Conservation (phyloP, 2,329 filamentous ascomycete species). For the Fusarium phyllophilum region DNA sequence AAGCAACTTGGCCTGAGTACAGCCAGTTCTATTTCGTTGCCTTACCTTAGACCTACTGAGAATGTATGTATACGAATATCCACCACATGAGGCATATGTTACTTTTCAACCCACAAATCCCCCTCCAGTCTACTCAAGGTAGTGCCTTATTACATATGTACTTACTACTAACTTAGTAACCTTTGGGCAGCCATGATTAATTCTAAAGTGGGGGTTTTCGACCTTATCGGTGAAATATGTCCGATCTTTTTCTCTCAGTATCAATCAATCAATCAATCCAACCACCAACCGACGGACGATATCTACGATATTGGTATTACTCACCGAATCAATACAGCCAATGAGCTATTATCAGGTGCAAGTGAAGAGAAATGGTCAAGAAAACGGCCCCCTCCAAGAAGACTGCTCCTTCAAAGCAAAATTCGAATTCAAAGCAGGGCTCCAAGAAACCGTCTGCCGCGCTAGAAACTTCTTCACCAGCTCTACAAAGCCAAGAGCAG, state of each 20-base stretch:
- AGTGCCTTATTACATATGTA: neutral
- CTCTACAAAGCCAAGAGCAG: constrained; percentile 34
- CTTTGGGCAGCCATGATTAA: constrained; percentile 19
- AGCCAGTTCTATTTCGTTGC: neutral
- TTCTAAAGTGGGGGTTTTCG: constrained; percentile 19
- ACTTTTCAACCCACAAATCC: neutral
- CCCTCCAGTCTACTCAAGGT: neutral
- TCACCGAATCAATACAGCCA: neutral
- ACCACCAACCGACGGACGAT: neutral
- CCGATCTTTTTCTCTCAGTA: constrained; percentile 17
- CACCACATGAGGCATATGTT: constrained; percentile 6
- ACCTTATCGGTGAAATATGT: constrained; percentile 22
- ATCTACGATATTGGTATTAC: constrained; percentile 8
- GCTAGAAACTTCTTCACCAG: constrained; percentile 19
- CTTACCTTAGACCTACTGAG: neutral
- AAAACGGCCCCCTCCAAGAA: constrained; percentile 39
- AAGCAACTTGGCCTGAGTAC: neutral
- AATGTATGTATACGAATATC: neutral
- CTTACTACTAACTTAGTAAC: neutral
- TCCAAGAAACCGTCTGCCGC: constrained; percentile 30
- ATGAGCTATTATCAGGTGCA: constrained; percentile 2
- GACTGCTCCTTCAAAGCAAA: constrained; percentile 23
- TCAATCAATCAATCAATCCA: neutral
- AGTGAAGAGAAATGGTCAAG: constrained; percentile 39
- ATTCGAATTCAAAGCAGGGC: constrained; percentile 21